Evolutionary conservation across 768 basidiomycete species (phyloP).

Genomic region (Russula sp.): DNA sequence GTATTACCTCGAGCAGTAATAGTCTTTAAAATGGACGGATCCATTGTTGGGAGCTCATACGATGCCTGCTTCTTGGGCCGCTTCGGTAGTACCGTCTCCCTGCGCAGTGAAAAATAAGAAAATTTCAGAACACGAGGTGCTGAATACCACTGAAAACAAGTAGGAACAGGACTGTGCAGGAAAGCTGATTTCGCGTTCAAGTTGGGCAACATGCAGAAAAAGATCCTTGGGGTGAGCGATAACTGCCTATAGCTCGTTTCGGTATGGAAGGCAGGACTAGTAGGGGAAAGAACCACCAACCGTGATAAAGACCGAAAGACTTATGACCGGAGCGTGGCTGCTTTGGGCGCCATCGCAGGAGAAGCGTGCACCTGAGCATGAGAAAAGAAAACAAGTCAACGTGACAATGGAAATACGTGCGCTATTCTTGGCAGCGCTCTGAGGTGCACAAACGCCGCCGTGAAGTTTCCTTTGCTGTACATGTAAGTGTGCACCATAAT

Average conservation of each 20-base stretch:
- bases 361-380: background rate
- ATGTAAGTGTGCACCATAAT: background rate
- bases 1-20: background rate
- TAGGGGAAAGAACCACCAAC: background rate
- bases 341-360: background rate
- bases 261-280: background rate
- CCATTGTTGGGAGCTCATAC: background rate
- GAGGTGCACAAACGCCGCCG: conserved; percentile 1
- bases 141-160: background rate
- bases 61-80: background rate
- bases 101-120: background rate
- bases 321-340: background rate
- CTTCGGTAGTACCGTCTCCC: background rate
- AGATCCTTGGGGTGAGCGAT: background rate
- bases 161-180: background rate
- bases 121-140: background rate
- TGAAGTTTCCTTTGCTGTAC: background rate
- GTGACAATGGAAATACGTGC: background rate
- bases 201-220: background rate
- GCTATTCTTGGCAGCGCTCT: background rate
- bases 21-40: background rate
- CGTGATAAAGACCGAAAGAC: background rate
- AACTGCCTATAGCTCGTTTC: background rate
- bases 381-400: background rate
- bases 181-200: background rate